Percentiles rank a stretch among this genome's conserved stretches.
phyloP scores from a whole-genome alignment of 2,329 filamentous ascomycete genomes.

The Botryotinia convoluta region DNA sequence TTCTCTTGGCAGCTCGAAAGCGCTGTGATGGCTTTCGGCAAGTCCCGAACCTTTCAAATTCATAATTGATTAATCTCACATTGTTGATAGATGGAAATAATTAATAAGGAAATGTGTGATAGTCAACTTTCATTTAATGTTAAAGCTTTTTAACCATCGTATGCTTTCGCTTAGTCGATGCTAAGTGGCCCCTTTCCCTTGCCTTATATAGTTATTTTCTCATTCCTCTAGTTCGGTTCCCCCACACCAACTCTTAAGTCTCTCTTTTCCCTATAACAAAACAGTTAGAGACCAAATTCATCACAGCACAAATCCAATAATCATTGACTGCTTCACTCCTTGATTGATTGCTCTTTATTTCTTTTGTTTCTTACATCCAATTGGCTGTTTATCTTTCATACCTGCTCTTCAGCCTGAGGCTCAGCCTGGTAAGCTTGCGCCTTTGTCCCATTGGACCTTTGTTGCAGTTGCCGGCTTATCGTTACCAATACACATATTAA shows the following conservation, averaged over 20 bases:
- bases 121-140: background rate
- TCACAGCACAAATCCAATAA: background rate
- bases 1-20: background rate
- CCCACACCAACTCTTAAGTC: background rate
- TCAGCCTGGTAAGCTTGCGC: background rate
- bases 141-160: background rate
- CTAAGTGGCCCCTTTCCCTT: background rate
- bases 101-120: background rate
- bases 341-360: no score
- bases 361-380: background rate
- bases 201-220: background rate
- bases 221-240: background rate
- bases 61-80: background rate
- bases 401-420: background rate
- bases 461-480: background rate
- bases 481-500: background rate
- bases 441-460: background rate
- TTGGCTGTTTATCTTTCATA: background rate
- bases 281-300: background rate
- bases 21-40: background rate
- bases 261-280: background rate
- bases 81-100: background rate
- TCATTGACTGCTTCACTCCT: background rate
- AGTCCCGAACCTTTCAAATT: background rate
- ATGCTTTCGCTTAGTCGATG: background rate